Evolutionary conservation across 2,329 filamentous ascomycete species (phyloP).

Genomic region (Diaporthe capsici): DNA sequence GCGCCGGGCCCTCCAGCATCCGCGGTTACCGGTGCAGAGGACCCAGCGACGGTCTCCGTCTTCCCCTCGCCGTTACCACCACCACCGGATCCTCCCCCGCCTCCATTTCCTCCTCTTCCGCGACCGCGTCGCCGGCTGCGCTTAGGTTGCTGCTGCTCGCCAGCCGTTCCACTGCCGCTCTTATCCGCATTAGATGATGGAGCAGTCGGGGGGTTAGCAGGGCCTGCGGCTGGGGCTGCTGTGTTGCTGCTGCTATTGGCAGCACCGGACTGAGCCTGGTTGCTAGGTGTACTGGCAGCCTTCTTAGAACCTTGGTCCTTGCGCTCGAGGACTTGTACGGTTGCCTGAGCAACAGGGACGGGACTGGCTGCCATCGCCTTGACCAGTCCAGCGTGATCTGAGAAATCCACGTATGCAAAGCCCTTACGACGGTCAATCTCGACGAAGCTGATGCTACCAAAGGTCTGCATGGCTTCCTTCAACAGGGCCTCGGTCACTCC

Average conservation of each 20-base stretch:
- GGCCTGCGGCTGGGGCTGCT: not conserved
- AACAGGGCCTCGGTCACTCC: constrained; percentile 89
- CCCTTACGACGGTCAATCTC: constrained; percentile 97
- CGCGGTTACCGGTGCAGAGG: constrained; percentile 17
- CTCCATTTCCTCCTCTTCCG: constrained; percentile 40
- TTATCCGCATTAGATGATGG: constrained; percentile 35
- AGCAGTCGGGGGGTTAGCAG: constrained; percentile 18
- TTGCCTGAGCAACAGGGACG: constrained; percentile 85
- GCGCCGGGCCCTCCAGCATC: constrained; percentile 24
- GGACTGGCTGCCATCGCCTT: constrained; percentile 88
- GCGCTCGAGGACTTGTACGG: constrained; percentile 88
- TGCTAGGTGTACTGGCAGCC: constrained; percentile 26
- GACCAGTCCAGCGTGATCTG: constrained; percentile 77
- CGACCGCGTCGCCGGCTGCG: constrained; percentile 41
- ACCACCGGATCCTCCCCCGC: not conserved
- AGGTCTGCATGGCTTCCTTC: constrained; percentile 79
- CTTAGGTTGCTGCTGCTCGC: constrained; percentile 40
- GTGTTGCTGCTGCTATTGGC: constrained; percentile 9
- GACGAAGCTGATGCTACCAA: constrained; percentile 82
- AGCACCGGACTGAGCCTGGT: not conserved
- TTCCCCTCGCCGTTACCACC: constrained; percentile 34
- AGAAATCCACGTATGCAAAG: constrained; percentile 93
- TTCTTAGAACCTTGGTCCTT: constrained; percentile 69
- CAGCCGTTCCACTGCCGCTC: constrained; percentile 20
- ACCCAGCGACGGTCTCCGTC: constrained; percentile 11